These are phyloP conservation scores for Hamigera avellanea DNA, from an alignment of 495 filamentous ascomycete genomes.

Conservation along the genomic window DNA sequence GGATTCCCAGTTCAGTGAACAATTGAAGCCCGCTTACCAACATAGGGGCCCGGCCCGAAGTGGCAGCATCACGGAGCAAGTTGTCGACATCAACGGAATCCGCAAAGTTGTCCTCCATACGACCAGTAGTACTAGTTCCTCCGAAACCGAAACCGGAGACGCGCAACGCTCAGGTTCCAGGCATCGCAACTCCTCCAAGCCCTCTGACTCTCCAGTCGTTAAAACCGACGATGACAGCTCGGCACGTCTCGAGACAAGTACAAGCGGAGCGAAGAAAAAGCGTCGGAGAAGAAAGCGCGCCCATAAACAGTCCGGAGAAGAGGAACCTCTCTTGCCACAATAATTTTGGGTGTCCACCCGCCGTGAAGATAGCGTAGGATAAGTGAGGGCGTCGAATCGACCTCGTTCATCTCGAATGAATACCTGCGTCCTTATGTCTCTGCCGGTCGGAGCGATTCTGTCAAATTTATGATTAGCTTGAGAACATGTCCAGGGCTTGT, in stretches of 20 bases:
- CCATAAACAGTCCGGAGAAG: constrained; percentile 3
- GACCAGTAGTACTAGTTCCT: constrained; percentile 42
- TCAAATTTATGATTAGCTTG: constrained; percentile 1
- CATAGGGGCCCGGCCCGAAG: constrained; percentile 52
- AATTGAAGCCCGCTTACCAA: constrained; percentile 15
- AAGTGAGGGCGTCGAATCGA: no score
- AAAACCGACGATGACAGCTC: no score
- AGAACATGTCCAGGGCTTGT: constrained; percentile 2
- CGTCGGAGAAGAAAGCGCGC: constrained; percentile 4
- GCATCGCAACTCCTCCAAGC: no score
- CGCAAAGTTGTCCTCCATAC: constrained; percentile 78
- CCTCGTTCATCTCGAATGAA: no score
- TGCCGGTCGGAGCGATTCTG: constrained; percentile 4
- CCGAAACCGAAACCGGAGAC: constrained; percentile 15
- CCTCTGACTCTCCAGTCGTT: no score
- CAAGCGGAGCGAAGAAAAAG: constrained; percentile 3
- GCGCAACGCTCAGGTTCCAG: background rate
- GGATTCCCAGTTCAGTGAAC: constrained; percentile 17
- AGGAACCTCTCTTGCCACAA: constrained; percentile 2
- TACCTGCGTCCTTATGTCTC: background rate
- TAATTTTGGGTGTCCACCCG: no score
- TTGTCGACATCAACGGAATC: constrained; percentile 69
- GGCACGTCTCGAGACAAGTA: background rate
- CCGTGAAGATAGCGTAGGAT: no score
- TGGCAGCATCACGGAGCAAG: constrained; percentile 82